These are phyloP conservation scores for Zygoascus meyerae DNA, from an alignment of 1,139 yeast genomes.

Conservation along the genomic window DNA sequence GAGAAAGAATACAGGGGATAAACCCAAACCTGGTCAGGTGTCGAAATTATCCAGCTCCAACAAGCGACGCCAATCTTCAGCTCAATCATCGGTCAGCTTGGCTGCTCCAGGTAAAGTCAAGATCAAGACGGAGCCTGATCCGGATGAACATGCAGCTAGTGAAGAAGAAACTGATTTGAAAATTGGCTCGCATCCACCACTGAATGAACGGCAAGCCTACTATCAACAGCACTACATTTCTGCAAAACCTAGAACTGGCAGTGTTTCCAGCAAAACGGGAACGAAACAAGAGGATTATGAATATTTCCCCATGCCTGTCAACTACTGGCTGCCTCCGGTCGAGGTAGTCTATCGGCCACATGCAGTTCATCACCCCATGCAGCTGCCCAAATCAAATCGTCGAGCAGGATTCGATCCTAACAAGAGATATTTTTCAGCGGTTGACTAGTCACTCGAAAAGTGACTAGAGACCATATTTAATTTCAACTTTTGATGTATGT, in stretches of 20 bases:
- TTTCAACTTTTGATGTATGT: neutral
- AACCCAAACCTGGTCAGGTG: no score
- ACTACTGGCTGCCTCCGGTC: constrained; percentile 54
- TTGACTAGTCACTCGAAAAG: constrained; percentile 26
- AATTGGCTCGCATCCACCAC: neutral
- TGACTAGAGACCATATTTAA: neutral
- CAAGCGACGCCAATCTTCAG: neutral
- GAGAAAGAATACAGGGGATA: no score
- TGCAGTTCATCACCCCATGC: constrained; percentile 43
- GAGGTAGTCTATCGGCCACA: constrained; percentile 58
- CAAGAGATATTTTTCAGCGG: constrained; percentile 41
- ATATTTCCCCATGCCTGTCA: constrained; percentile 52
- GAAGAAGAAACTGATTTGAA: neutral
- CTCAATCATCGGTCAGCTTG: neutral
- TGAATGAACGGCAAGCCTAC: constrained; percentile 7
- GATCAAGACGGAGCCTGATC: neutral
- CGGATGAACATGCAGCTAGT: neutral
- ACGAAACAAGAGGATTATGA: constrained; percentile 37
- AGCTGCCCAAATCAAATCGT: constrained; percentile 20
- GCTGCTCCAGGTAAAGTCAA: neutral
- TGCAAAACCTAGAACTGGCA: constrained; percentile 2
- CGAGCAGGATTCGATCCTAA: constrained; percentile 25
- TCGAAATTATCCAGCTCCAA: no score
- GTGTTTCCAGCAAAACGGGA: constrained; percentile 7
- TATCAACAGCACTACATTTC: constrained; percentile 8